Evolutionary conservation across 768 basidiomycete genomes (phyloP).

Genomic region (Cubamyces sp.): DNA sequence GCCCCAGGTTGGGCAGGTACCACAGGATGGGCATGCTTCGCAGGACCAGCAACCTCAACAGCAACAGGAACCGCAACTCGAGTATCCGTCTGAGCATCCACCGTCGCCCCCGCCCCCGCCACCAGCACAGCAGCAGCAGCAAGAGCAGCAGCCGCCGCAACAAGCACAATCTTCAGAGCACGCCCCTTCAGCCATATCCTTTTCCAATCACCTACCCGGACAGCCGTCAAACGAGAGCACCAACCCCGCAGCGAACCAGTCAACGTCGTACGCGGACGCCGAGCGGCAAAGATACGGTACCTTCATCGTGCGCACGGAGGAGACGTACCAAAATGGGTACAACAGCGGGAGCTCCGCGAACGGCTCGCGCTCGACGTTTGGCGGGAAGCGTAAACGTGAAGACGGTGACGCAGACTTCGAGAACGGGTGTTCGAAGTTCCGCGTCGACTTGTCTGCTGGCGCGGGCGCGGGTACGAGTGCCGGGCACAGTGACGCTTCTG

Average conservation of each 20-base stretch:
- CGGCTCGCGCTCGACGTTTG: constrained; percentile 1
- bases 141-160: not conserved
- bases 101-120: constrained; percentile 7
- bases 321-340: constrained; percentile 13
- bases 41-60: constrained; percentile 4
- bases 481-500: too few species aligned
- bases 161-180: not conserved
- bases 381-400: constrained; percentile 10
- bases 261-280: not conserved
- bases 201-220: not conserved
- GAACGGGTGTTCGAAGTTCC: constrained; percentile 21
- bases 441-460: not conserved
- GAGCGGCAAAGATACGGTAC: not conserved
- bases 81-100: constrained; percentile 8
- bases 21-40: too few species aligned
- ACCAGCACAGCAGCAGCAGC: not conserved
- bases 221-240: not conserved
- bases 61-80: not conserved
- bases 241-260: not conserved
- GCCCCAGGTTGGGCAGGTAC: not conserved
- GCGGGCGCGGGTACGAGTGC: not conserved
- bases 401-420: not conserved
- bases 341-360: not conserved
- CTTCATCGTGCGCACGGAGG: constrained; percentile 21
- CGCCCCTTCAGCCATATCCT: not conserved